These are phyloP conservation scores for Botryosphaeria dothidea DNA, from an alignment of 2,329 filamentous ascomycete species.

Conservation along the genomic window DNA sequence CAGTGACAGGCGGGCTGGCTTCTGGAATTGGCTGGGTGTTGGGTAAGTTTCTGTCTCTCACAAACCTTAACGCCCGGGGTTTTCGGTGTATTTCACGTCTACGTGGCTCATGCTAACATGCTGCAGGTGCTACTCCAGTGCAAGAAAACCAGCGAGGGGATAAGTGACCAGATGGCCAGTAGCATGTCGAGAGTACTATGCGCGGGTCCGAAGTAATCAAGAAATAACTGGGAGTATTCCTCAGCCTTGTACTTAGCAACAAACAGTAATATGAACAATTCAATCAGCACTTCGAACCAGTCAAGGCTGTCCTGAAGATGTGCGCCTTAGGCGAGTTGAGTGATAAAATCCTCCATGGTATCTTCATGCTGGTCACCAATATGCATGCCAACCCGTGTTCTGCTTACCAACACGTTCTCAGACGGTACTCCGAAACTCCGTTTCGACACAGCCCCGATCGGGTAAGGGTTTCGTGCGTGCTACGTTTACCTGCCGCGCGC, in stretches of 20 bases:
- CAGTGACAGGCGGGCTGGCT: slow-evolving; percentile 62
- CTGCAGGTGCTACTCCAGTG: slow-evolving; percentile 14
- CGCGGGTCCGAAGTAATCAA: not conserved
- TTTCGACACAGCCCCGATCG: not conserved
- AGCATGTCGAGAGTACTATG: not conserved
- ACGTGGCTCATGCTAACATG: not conserved
- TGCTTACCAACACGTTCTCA: not conserved
- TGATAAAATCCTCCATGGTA: too few species aligned
- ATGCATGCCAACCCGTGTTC: not conserved
- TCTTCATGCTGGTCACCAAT: not conserved
- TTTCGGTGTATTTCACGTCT: not conserved
- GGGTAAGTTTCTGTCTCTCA: slow-evolving; percentile 41
- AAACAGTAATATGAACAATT: not conserved
- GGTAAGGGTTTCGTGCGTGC: not conserved
- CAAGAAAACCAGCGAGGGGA: not conserved
- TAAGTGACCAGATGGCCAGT: not conserved
- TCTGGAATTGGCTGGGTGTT: slow-evolving; percentile 67
- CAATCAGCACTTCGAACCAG: too few species aligned
- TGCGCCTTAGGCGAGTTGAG: too few species aligned
- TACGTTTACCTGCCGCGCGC: not conserved
- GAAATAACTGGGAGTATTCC: not conserved
- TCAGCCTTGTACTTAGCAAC: not conserved
- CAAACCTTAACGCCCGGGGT: not conserved
- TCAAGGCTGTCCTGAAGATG: too few species aligned
- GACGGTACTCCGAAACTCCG: not conserved